Evolutionary conservation across 306 rosid species (phyloP).

Genomic region (Lathyrus tuberosus): DNA sequence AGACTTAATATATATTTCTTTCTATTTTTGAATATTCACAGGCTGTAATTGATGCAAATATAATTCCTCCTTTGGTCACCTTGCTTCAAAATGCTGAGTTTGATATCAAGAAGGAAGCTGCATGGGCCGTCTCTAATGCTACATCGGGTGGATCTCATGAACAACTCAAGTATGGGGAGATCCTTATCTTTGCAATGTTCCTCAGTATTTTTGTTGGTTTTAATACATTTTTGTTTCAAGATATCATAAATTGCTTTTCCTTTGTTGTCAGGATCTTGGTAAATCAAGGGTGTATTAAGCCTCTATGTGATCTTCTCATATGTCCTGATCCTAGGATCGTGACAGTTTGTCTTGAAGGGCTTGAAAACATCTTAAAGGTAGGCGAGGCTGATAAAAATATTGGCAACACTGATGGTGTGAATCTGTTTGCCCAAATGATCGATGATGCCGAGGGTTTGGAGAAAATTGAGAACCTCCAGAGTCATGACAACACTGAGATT

Average conservation of each 20-base stretch:
- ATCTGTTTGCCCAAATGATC: constrained; percentile 74
- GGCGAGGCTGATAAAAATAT: constrained; percentile 86
- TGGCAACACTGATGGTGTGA: constrained; percentile 62
- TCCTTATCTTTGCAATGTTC: neutral
- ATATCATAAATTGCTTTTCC: constrained; percentile 8
- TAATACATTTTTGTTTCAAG: neutral
- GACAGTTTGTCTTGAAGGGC: constrained; percentile 92
- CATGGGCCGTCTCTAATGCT: constrained; percentile 94
- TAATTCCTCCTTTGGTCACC: constrained; percentile 66
- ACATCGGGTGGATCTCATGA: constrained; percentile 93
- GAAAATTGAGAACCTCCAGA: constrained; percentile 87
- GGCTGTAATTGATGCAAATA: constrained; percentile 75
- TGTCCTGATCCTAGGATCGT: constrained; percentile 96
- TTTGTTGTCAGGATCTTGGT: constrained; percentile 44
- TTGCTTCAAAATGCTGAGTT: constrained; percentile 91
- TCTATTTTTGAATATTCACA: constrained; percentile 34
- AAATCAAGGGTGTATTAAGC: constrained; percentile 55
- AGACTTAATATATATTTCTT: neutral
- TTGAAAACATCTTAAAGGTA: constrained; percentile 92
- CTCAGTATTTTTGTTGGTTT: neutral
- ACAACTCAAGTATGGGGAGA: constrained; percentile 67
- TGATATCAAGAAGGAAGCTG: constrained; percentile 98
- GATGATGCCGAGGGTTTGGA: constrained; percentile 94
- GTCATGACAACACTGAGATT: constrained; percentile 91
- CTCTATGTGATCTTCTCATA: constrained; percentile 55